These are phyloP conservation scores for Suillus hirtellus DNA, from an alignment of 768 basidiomycete genomes.

Conservation along the genomic window DNA sequence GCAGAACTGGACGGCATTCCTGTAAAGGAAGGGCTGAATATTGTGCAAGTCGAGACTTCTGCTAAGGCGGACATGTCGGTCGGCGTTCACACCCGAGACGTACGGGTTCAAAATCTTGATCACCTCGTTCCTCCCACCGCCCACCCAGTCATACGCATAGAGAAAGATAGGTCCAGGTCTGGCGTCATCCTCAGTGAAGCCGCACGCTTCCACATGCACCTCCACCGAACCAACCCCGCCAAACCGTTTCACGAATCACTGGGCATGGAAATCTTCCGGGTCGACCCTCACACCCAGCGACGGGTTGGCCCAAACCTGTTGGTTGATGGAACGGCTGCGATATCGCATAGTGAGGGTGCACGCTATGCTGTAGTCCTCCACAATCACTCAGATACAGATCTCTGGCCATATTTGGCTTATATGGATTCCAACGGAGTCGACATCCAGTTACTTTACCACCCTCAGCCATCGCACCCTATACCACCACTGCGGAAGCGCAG, in stretches of 20 bases:
- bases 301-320: slow-evolving; percentile 49
- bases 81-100: slow-evolving; percentile 38
- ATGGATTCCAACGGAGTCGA: slow-evolving; percentile 59
- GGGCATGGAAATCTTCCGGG: slow-evolving; percentile 51
- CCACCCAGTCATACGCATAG: slow-evolving; percentile 39
- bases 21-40: slow-evolving; percentile 42
- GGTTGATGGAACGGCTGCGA: slow-evolving; percentile 46
- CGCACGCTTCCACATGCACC: slow-evolving; percentile 59
- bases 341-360: slow-evolving; percentile 42
- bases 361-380: slow-evolving; percentile 50
- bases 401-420: slow-evolving; percentile 65
- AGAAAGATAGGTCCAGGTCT: slow-evolving; percentile 32
- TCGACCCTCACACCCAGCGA: slow-evolving; percentile 46
- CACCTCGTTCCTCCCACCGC: slow-evolving; percentile 39
- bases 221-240: slow-evolving; percentile 50
- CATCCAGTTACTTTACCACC: slow-evolving; percentile 57
- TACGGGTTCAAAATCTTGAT: slow-evolving; percentile 48
- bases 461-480: slow-evolving; percentile 35
- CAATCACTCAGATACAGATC: slow-evolving; percentile 50
- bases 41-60: slow-evolving; percentile 46
- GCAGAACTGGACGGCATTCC: slow-evolving; percentile 32
- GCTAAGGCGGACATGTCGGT: slow-evolving; percentile 54
- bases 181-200: slow-evolving; percentile 53
- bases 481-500: slow-evolving; percentile 47
- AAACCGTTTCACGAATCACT: slow-evolving; percentile 49